Evolutionary conservation across 208 protist genomes (phyloP).

Genomic region (Kentomonas sorsogonicus): DNA sequence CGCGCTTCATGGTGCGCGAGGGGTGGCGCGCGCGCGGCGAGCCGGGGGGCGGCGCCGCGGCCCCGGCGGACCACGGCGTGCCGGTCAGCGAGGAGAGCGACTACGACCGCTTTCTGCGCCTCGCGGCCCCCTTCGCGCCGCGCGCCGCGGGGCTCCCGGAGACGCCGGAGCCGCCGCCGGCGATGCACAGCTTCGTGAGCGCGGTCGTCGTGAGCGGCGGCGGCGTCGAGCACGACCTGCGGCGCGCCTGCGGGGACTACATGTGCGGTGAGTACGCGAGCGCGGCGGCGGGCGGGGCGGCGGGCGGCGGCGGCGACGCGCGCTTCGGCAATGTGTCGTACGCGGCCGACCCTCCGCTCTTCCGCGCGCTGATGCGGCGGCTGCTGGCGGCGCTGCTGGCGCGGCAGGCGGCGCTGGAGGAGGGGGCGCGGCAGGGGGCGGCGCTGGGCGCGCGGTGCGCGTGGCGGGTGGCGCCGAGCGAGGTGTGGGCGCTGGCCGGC

Average conservation of each 20-base stretch:
- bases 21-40: slow-evolving; percentile 31
- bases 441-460: slow-evolving; percentile 24
- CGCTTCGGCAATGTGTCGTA: slow-evolving; percentile 4
- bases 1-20: slow-evolving; percentile 75
- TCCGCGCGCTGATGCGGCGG: slow-evolving; percentile 43
- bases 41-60: slow-evolving; percentile 2
- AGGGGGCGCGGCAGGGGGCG: not conserved
- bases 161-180: slow-evolving; percentile 16
- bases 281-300: slow-evolving; percentile 10
- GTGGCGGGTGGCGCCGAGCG: slow-evolving; percentile 67
- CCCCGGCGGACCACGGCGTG: not conserved
- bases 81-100: not conserved
- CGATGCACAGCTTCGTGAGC: slow-evolving; percentile 31
- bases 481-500: slow-evolving; percentile 68
- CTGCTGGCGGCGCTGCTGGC: slow-evolving; percentile 31
- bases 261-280: slow-evolving; percentile 32
- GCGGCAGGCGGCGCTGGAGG: slow-evolving; percentile 26
- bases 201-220: slow-evolving; percentile 78
- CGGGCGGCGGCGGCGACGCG: not conserved
- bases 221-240: slow-evolving; percentile 85
- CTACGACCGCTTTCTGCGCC: not conserved
- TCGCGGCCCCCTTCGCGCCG: slow-evolving; percentile 2
- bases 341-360: slow-evolving; percentile 15
- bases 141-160: too few relatives aligned
- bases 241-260: slow-evolving; percentile 62